Conservation (phyloP, 148 eudicot genomes). For the Drosera capensis region DNA sequence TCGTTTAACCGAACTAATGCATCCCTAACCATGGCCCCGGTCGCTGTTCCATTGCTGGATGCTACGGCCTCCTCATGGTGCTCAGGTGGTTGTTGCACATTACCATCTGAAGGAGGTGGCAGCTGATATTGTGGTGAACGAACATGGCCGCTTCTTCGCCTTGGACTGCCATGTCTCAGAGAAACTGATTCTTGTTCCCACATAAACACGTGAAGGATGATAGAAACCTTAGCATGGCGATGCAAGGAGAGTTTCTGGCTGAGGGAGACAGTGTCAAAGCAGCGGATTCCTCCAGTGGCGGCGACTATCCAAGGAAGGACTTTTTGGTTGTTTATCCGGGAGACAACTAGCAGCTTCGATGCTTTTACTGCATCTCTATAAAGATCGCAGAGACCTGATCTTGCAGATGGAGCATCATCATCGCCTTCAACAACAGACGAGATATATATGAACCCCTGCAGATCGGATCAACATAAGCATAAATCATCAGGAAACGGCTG, state of each 20-base stretch:
- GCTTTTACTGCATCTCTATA: slow-evolving; percentile 41
- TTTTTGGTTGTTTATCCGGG: slow-evolving; percentile 49
- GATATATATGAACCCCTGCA: slow-evolving; percentile 68
- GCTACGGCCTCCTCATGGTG: too few species aligned
- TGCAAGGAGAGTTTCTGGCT: slow-evolving; percentile 73
- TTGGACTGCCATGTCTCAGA: background rate
- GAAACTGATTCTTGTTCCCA: slow-evolving; percentile 27
- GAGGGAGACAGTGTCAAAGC: slow-evolving; percentile 70
- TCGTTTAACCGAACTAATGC: too few species aligned
- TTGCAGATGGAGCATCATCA: slow-evolving; percentile 37
- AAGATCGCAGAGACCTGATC: slow-evolving; percentile 50
- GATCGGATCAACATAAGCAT: background rate
- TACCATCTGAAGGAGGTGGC: background rate
- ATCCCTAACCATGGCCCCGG: too few species aligned
- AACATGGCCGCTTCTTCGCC: background rate
- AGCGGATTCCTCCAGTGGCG: slow-evolving; percentile 47
- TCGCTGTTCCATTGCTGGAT: background rate
- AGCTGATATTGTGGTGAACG: background rate
- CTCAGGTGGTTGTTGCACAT: too few species aligned
- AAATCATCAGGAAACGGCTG: background rate
- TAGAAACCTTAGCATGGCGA: slow-evolving; percentile 45
- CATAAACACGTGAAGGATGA: slow-evolving; percentile 36
- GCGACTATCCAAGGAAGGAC: slow-evolving; percentile 79
- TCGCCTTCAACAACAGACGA: slow-evolving; percentile 43
- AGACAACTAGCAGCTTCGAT: slow-evolving; percentile 40